phyloP scores from a whole-genome alignment of 2,329 filamentous ascomycete genomes.

The Alternaria arbusti region DNA sequence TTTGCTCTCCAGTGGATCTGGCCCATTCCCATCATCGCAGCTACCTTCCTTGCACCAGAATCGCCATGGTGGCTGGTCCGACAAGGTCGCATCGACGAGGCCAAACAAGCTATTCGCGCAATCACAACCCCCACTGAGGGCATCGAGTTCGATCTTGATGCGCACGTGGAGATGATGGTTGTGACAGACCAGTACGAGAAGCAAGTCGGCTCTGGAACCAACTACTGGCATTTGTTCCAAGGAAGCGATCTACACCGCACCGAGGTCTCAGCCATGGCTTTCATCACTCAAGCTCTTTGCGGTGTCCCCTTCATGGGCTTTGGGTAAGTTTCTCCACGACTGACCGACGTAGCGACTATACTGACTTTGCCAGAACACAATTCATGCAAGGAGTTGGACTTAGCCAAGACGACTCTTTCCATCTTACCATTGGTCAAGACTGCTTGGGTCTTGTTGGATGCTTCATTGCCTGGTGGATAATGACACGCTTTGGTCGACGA shows the following conservation, averaged over 20 bases:
- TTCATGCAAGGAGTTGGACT: conserved; percentile 30
- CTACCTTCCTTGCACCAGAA: conserved; percentile 71
- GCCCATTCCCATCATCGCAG: conserved; percentile 69
- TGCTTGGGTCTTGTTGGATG: conserved; percentile 56
- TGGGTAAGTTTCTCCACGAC: not conserved
- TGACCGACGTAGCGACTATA: not conserved
- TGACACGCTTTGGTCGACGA: conserved; percentile 77
- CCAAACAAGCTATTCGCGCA: conserved; percentile 67
- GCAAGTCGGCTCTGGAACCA: conserved; percentile 67
- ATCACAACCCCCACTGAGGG: conserved; percentile 59
- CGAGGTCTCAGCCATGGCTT: conserved; percentile 64
- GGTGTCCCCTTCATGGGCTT: conserved; percentile 35
- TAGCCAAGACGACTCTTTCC: conserved; percentile 30
- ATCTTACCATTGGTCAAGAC: conserved; percentile 31
- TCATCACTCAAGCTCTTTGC: conserved; percentile 51
- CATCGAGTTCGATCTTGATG: conserved; percentile 47
- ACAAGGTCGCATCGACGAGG: conserved; percentile 66
- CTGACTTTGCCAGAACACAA: conserved; percentile 10
- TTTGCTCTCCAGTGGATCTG: conserved; percentile 78
- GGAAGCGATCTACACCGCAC: conserved; percentile 79
- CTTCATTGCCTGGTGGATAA: conserved; percentile 79
- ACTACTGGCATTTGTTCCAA: conserved; percentile 81
- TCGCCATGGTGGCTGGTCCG: conserved; percentile 54
- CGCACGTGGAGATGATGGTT: conserved; percentile 84
- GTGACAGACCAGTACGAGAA: conserved; percentile 81